Percentiles rank a stretch among this genome's conserved stretches.
Conservation (phyloP, 2,329 filamentous ascomycete genomes). For the Cordyceps javanica region DNA sequence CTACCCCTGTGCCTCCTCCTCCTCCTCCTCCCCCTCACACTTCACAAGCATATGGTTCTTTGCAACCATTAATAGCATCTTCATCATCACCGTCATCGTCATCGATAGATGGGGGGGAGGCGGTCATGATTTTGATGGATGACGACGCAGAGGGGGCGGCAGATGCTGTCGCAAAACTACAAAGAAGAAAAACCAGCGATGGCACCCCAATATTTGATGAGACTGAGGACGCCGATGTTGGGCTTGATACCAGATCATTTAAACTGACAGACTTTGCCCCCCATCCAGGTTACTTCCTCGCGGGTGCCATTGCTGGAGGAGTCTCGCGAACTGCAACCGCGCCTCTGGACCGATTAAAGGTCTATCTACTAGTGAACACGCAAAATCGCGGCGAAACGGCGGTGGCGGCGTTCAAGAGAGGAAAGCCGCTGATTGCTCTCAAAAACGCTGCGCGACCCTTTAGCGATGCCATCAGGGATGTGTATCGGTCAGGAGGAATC, state of each 20-base stretch:
- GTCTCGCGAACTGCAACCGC: slow-evolving; percentile 93
- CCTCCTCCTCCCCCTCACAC: slow-evolving; percentile 25
- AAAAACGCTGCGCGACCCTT: slow-evolving; percentile 65
- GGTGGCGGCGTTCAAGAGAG: slow-evolving; percentile 11
- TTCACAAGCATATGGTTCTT: slow-evolving; percentile 16
- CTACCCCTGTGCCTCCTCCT: slow-evolving; percentile 39
- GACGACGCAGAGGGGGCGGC: background rate
- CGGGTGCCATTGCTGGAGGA: slow-evolving; percentile 89
- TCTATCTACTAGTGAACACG: slow-evolving; percentile 93
- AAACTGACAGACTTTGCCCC: slow-evolving; percentile 64
- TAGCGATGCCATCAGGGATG: slow-evolving; percentile 62
- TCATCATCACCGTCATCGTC: background rate
- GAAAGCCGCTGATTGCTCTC: slow-evolving; percentile 45
- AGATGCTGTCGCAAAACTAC: slow-evolving; percentile 7
- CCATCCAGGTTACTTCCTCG: slow-evolving; percentile 95
- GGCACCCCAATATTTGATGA: slow-evolving; percentile 16
- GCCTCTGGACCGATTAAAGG: slow-evolving; percentile 92
- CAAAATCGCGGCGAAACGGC: slow-evolving; percentile 44
- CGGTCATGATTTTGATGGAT: slow-evolving; percentile 16
- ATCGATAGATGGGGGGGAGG: slow-evolving; percentile 13
- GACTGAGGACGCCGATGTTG: slow-evolving; percentile 28
- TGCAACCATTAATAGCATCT: background rate
- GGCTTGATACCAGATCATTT: slow-evolving; percentile 23
- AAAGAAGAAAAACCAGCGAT: slow-evolving; percentile 22
- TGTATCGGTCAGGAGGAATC: slow-evolving; percentile 82